Evolutionary conservation across 2,329 filamentous ascomycete genomes (phyloP).

Genomic region (Hypoxylon rubiginosum): DNA sequence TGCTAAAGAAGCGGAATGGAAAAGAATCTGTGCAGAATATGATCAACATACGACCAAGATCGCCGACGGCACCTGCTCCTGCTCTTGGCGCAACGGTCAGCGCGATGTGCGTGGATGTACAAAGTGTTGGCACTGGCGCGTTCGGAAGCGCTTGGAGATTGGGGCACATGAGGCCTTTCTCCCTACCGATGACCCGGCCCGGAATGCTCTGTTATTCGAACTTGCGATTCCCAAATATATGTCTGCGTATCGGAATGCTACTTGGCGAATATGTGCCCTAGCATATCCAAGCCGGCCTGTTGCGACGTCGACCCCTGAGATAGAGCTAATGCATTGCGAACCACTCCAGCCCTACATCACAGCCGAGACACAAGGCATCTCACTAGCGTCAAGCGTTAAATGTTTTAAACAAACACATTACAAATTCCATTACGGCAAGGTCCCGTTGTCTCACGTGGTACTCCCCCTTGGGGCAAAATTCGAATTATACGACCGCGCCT

Average conservation of each 20-base stretch:
- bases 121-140: conserved; percentile 58
- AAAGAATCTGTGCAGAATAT: conserved; percentile 29
- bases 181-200: conserved; percentile 53
- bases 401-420: conserved; percentile 52
- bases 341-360: conserved; percentile 33
- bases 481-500: conserved; percentile 48
- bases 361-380: conserved; percentile 27
- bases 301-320: conserved; percentile 16
- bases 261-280: conserved; percentile 61
- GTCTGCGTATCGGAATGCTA: conserved; percentile 64
- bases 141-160: conserved; percentile 59
- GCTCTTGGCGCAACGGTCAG: conserved; percentile 44
- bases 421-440: conserved; percentile 47
- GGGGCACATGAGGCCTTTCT: conserved; percentile 64
- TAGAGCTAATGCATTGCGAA: conserved; percentile 42
- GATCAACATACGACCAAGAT: conserved; percentile 55
- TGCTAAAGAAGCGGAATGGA: conserved; percentile 37
- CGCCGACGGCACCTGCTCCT: conserved; percentile 51
- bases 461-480: conserved; percentile 50
- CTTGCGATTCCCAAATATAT: conserved; percentile 60
- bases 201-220: conserved; percentile 66
- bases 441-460: conserved; percentile 43
- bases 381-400: conserved; percentile 51
- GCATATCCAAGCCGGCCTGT: conserved; percentile 46
- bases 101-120: conserved; percentile 56